Evolutionary conservation across 495 filamentous ascomycete genomes (phyloP), one percentile per base, ranked within the genome.

Genomic region (Xylaria grammica): DNA sequence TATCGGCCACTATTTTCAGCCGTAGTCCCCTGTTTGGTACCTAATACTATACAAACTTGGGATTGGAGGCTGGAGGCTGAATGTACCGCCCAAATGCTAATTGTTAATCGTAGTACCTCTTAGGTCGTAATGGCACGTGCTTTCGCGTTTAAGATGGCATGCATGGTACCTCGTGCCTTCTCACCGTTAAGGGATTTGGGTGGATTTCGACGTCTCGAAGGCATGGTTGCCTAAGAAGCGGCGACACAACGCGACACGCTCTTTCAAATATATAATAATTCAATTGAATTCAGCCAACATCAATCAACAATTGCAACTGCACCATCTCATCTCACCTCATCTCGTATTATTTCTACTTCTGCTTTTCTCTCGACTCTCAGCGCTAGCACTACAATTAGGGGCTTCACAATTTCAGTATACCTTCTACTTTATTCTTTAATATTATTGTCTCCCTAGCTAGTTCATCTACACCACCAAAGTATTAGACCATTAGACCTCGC

Each of bases 51-150:
- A 42, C 54, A 57, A 46, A 36, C 11, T 36, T 36, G 34, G 20
- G 24, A 50, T 24, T 50, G 46, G 4, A 4, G 15, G 19, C 19
- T 24, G 4, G 3, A 24, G 46, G 20, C 6, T 8, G 26, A 19
- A 38, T 24, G 48, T 61, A 61, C 45, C 22, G 19, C 8, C 8
- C 26, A 9, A 17, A 48, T 48, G 29, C 15, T 34, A 48, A 29
- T 11, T 29, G 2, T 9, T 40, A 51, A 6, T 3, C 11, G 11
- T 4, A n/a, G n/a, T 61, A 61, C 45, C 8, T 61, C n/a, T 52
- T 6, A 0, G n/a, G n/a, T n/a, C n/a, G n/a, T n/a, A n/a, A 51
- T 60, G 20, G 40, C 61, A 63, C 61, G 61, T 63, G 61, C 38
- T 49, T 63, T 63, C 61, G 61, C 52, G 61, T 54, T 45, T 30